Conservation (phyloP, 1,284 basidiomycete species). For the Ceratobasidium sp. region DNA sequence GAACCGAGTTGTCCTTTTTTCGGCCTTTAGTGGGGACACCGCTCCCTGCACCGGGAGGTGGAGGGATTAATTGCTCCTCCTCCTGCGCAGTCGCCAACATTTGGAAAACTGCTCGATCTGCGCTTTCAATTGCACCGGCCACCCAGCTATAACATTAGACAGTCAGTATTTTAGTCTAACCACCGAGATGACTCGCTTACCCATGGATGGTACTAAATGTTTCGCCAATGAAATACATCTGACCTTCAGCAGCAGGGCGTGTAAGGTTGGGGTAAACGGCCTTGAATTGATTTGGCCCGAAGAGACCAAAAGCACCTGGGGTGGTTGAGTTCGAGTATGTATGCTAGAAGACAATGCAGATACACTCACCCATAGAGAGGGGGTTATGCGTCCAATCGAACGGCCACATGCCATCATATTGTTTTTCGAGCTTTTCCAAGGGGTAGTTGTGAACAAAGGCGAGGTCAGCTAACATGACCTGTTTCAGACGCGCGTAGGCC, state of each 20-base stretch:
- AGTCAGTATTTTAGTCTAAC: not conserved
- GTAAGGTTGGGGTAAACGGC: not conserved
- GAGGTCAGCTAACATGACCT: constrained; percentile 1
- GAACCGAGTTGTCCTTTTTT: not conserved
- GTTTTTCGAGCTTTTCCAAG: not conserved
- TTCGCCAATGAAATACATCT: constrained; percentile 18
- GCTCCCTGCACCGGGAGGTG: not conserved
- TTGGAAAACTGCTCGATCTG: not conserved
- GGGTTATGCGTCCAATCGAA: constrained; percentile 22
- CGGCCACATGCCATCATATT: constrained; percentile 17
- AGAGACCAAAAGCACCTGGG: constrained; percentile 20
- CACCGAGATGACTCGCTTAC: not conserved
- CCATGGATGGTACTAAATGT: constrained; percentile 18
- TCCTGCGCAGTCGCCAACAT: not conserved
- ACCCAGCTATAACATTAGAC: constrained; percentile 12
- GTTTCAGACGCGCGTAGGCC: not conserved
- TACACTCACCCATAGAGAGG: not conserved
- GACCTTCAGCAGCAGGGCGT: not conserved
- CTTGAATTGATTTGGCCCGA: constrained; percentile 16
- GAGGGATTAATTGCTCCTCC: no score
- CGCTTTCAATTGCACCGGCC: constrained; percentile 28
- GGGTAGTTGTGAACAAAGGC: not conserved
- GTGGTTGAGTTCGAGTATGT: no score
- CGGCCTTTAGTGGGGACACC: not conserved
- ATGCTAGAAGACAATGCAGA: no score